These are phyloP conservation scores for Trapa incisa DNA, from an alignment of 345 rosid genomes.

Conservation along the genomic window DNA sequence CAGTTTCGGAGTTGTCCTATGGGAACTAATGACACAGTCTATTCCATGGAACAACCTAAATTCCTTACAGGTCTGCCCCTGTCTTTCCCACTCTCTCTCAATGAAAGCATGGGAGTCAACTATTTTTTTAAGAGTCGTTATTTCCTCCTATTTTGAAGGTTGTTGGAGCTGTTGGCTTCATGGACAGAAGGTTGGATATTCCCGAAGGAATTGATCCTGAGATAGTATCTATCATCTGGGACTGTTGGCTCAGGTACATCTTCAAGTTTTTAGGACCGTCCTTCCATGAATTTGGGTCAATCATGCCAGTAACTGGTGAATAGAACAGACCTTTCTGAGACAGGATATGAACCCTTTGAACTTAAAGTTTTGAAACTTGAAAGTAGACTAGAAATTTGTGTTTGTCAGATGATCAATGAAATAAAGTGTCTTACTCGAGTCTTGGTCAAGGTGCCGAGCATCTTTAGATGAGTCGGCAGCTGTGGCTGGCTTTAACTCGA, in stretches of 20 bases:
- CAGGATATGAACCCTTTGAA: neutral
- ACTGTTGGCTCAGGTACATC: slow-evolving; percentile 67
- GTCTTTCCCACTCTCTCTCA: neutral
- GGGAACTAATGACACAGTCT: slow-evolving; percentile 75
- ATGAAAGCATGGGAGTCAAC: neutral
- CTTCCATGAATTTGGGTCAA: neutral
- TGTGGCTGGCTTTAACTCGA: neutral
- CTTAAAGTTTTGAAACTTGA: neutral
- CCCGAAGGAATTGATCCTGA: slow-evolving; percentile 61
- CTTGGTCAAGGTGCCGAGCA: neutral
- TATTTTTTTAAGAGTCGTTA: neutral
- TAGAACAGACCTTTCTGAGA: neutral
- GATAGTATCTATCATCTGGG: slow-evolving; percentile 49
- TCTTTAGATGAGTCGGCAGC: neutral
- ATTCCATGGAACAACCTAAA: slow-evolving; percentile 75
- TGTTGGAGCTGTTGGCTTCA: slow-evolving; percentile 84
- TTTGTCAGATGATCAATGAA: neutral
- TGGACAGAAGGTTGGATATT: slow-evolving; percentile 72
- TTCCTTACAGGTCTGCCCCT: slow-evolving; percentile 43
- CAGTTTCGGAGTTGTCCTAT: slow-evolving; percentile 70
- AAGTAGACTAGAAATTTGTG: neutral
- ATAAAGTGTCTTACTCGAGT: neutral
- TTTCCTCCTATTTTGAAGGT: slow-evolving; percentile 26
- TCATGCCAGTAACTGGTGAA: neutral
- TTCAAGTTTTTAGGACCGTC: neutral